Conservation (phyloP, 352 stramenopile genomes). For the Phytophthora ohioensis region DNA sequence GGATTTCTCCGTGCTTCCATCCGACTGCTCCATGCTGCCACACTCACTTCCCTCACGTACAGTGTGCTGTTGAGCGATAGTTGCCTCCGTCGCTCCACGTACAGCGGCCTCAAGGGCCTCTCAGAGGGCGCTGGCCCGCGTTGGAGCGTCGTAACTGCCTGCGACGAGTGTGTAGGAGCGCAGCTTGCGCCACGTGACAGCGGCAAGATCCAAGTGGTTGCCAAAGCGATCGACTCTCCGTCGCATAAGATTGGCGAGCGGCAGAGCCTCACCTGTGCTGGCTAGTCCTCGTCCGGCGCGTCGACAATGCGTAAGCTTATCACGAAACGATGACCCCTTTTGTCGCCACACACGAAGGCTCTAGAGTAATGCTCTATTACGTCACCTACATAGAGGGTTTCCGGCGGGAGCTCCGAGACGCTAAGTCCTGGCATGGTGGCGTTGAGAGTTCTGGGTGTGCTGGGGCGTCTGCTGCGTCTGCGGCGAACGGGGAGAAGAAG, state of each 20-base stretch:
- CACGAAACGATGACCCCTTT: background rate
- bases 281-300: too few relatives aligned
- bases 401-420: background rate
- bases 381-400: background rate
- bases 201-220: background rate
- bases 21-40: too few relatives aligned
- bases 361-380: background rate
- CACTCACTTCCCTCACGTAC: background rate
- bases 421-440: background rate
- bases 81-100: background rate
- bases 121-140: background rate
- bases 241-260: background rate
- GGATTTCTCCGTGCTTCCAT: too few relatives aligned
- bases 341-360: background rate
- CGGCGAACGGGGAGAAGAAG: too few relatives aligned
- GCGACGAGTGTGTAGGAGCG: background rate
- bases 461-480: too few relatives aligned
- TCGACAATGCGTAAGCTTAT: background rate
- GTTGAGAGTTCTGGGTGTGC: too few relatives aligned
- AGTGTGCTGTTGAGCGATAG: background rate
- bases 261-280: background rate
- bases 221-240: background rate
- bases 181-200: background rate
- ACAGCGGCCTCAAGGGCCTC: background rate
- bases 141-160: background rate